Evolutionary conservation across 176 grass and related monocot genomes (phyloP), one percentile per base, ranked within the genome.

Genomic region (Oryza meyeriana): DNA sequence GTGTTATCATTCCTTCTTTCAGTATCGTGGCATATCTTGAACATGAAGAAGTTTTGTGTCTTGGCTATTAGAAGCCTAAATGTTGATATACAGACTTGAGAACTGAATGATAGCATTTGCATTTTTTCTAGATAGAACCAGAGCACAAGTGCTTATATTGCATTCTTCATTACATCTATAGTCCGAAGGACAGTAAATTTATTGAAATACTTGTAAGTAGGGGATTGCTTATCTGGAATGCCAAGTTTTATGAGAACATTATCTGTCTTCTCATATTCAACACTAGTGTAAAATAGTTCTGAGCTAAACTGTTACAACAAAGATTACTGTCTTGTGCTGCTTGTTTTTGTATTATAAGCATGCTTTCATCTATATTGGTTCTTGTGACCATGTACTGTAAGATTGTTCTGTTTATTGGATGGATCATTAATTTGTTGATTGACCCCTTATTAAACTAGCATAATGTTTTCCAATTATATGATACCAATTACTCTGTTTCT

Each of bases 401-500:
- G 40, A 22, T 81, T 65, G 26, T 70, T 85, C 1, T 74, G 12
- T 65, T 81, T 38, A 30, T 44, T 59, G 55, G 64, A 66, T 47
- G n/a, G 22, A 31, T 66, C 4, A 17, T 77, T 66, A 3, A 17
- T 77, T 61, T 78, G 28, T 77, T 71, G 39, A 74, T 67, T 83
- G 31, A n/a, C 59, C 75, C 36, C 39, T 75, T 83, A 2, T 70
- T n/a, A 6, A 87, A 87, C 36, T 26, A 33, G 48, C 57, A 73
- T 39, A 40, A 55, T 26, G 14, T 83, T 78, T 71, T 31, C 76
- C 72, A 85, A 47, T 65, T 82, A 79, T 42, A 66, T 10, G 32
- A 61, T 33, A 67, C 57, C 52, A 75, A 16, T 65, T 67, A 83
- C 45, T 48, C 70, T 71, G 11, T 33, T 92, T 76, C 26, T 84